These are phyloP conservation scores for Microsporum audouinii DNA, from an alignment of 2,329 filamentous ascomycete species.

Conservation along the genomic window DNA sequence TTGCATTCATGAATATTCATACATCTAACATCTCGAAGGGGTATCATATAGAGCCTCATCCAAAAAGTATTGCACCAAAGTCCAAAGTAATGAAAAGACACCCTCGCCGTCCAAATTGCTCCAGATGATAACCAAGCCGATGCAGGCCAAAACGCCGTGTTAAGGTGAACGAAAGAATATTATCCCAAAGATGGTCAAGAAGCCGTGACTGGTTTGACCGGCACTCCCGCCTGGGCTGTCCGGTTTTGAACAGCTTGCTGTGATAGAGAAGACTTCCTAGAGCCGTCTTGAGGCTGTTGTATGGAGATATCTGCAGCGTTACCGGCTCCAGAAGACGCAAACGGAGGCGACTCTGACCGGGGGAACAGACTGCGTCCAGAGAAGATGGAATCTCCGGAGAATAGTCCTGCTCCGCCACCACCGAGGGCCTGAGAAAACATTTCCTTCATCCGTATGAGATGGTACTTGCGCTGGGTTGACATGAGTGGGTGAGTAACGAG, in stretches of 20 bases:
- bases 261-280: conserved; percentile 11
- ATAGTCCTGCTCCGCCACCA: conserved; percentile 36
- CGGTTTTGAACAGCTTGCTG: conserved; percentile 12
- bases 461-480: conserved; percentile 43
- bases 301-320: conserved; percentile 17
- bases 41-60: conserved; percentile 4
- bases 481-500: conserved; percentile 53
- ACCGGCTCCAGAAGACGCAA: conserved; percentile 19
- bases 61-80: conserved; percentile 14
- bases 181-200: not conserved
- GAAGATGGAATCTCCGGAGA: conserved; percentile 27
- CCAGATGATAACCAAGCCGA: not conserved
- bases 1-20: not conserved
- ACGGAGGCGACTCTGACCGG: conserved; percentile 20
- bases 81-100: conserved; percentile 7
- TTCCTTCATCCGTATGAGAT: conserved; percentile 52
- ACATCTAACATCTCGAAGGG: not conserved
- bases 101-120: conserved; percentile 1
- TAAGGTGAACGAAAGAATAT: not conserved
- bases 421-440: conserved; percentile 50
- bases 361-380: conserved; percentile 26
- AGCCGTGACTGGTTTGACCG: not conserved
- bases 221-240: not conserved
- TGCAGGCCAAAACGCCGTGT: not conserved
- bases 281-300: conserved; percentile 4